Evolutionary conservation across 352 stramenopile genomes (phyloP), one percentile per base, ranked within the genome.

Genomic region (Pelagophyceae sp.): DNA sequence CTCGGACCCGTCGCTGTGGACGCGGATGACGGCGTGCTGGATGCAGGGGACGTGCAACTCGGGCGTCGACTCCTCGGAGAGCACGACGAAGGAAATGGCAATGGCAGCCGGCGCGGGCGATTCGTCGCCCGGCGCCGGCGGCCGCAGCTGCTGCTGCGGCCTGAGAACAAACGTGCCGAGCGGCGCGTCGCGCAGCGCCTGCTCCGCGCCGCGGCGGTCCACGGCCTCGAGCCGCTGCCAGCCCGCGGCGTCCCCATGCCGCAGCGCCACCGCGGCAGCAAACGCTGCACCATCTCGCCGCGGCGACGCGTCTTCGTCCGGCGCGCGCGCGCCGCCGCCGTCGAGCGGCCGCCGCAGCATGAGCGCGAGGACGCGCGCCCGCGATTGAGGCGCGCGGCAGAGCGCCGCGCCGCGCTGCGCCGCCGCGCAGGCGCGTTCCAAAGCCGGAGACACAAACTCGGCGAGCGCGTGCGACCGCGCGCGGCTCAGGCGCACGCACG

Each of bases 21-120:
- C 67, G 67, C 67, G 67, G n/a, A 74, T 74, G 2, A 74, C 35
- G 15, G 67, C 67, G 67, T 74, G 67, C 67, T 74, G 67, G 35
- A 74, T 37, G 35, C 25, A 58, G 35, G 29, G 19, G 15, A 15
- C 63, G 29, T 2, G 11, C 61, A 31, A 6, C 19, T 6, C 61
- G 29, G 37, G n/a, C 6, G 3, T 3, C 61, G 29, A 27, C 61
- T 2, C 31, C 5, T 38, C 19, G 19, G 61, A 35, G 5, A 23
- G 15, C 2, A n/a, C 67, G 2, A 74, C 67, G 29, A 74, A 74
- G 38, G 67, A 74, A 3, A 74, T 74, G 5, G 67, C 67, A 2
- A 74, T 35, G 20, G 67, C 67, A 11, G 67, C 37, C 15, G 11
- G 1, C 35, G 31, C 67, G 35, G 0, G 1, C 6, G 67, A 74